Evolutionary conservation across 345 rosid species (phyloP), one percentile per base, ranked within the genome.

Genomic region (Raphanus raphanistrum): DNA sequence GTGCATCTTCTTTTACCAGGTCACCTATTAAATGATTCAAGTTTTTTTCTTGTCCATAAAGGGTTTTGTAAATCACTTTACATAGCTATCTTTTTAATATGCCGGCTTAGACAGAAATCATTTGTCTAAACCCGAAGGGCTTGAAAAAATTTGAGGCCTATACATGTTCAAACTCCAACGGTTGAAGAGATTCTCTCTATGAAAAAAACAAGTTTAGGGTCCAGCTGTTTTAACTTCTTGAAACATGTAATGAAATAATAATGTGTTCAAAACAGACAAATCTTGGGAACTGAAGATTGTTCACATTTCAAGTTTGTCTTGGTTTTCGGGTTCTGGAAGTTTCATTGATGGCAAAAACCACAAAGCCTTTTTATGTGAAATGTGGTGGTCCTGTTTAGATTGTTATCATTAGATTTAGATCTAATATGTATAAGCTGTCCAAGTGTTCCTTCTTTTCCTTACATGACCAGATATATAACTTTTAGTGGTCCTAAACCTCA

Each of bases 381-480:
- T 50, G 35, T 78, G 77, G 78, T 79, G 82, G 82, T 79, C 82
- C 82, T 79, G 26, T 78, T 68, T 59, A 66, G 59, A 36, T 73
- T 73, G 68, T 72, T 78, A 59, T 67, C 78, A 73, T 79, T 73
- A 79, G 82, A 73, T 73, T 63, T 79, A 58, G 63, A 58, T 58
- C 63, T 58, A 26, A 10, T 67, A 63, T 79, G 59, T 73, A 58
- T 67, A 68, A 67, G 50, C 33, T 73, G 65, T 67, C 78, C 82
- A 79, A 79, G 82, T 79, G 82, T 79, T 79, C 15, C 82, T 66
- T 60, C 54, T 79, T 38, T 68, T 73, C 60, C 74, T 73, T 79
- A 68, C 82, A 79, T 54, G 82, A 79, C 78, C 78, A 79, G 82
- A 79, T 79, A 73, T 79, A 73, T 79, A 68, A 45, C 16, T 69